These are phyloP conservation scores for Sphaerosporella brunnea DNA, from an alignment of 495 filamentous ascomycete genomes.

Conservation along the genomic window DNA sequence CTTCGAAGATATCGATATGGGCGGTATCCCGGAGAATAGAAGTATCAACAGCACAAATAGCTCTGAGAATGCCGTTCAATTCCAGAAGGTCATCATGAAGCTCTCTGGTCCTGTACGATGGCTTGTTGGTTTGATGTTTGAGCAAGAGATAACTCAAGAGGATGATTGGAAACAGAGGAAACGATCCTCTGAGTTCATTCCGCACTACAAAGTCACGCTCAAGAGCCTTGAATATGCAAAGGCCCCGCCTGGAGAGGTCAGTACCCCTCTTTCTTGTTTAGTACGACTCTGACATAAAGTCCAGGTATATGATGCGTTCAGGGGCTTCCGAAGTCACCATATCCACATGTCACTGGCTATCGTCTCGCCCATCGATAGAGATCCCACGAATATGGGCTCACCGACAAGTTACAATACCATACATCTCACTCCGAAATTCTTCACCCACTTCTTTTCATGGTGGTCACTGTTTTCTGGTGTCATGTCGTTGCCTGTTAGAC, in stretches of 20 bases:
- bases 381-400: constrained; percentile 49
- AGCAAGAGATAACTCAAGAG: constrained; percentile 46
- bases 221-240: constrained; percentile 60
- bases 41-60: constrained; percentile 45
- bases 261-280: constrained; percentile 3
- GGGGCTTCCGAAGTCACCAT: constrained; percentile 83
- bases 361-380: constrained; percentile 57
- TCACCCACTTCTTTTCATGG: constrained; percentile 96
- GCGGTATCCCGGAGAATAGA: constrained; percentile 41
- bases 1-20: constrained; percentile 41
- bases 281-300: constrained; percentile 11
- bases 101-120: constrained; percentile 85
- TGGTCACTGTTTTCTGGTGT: constrained; percentile 90
- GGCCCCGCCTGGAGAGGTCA: constrained; percentile 32
- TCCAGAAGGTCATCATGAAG: constrained; percentile 98
- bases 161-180: constrained; percentile 27
- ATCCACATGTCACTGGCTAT: constrained; percentile 89
- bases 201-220: constrained; percentile 80
- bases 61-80: constrained; percentile 54
- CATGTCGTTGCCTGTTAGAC: constrained; percentile 86
- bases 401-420: constrained; percentile 87
- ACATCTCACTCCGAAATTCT: constrained; percentile 84
- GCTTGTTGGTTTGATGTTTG: constrained; percentile 80
- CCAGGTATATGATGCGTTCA: constrained; percentile 71
- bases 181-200: constrained; percentile 71